phyloP scores from a whole-genome alignment of 2,329 filamentous ascomycete species.

The Aspergillus persii region DNA sequence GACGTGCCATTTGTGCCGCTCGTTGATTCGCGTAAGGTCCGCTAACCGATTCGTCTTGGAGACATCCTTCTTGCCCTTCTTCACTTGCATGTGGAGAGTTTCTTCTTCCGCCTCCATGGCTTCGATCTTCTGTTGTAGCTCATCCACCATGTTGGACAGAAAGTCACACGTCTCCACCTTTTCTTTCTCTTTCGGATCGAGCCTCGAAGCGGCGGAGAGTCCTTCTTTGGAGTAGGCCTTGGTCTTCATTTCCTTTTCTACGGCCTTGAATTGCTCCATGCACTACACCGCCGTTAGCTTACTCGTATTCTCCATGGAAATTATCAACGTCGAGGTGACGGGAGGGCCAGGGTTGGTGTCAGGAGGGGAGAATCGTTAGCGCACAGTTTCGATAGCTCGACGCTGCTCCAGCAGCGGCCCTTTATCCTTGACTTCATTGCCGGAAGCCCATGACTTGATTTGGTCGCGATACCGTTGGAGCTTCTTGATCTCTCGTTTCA shows the following conservation, averaged over 20 bases:
- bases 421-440: constrained; percentile 99
- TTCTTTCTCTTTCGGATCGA: constrained; percentile 97
- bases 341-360: constrained; percentile 5
- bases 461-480: constrained; percentile 94
- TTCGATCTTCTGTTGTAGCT: constrained; percentile 92
- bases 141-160: constrained; percentile 80
- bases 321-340: background rate
- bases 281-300: constrained; percentile 36
- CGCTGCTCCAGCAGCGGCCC: constrained; percentile 88
- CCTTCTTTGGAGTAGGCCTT: constrained; percentile 99
- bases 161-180: constrained; percentile 88
- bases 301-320: constrained; percentile 2
- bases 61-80: constrained; percentile 88
- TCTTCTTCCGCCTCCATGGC: constrained; percentile 87
- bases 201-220: constrained; percentile 81
- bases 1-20: constrained; percentile 96
- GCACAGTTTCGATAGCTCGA: constrained; percentile 93
- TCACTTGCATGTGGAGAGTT: constrained; percentile 79
- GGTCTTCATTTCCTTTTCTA: constrained; percentile 99
- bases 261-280: constrained; percentile 99
- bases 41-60: constrained; percentile 83
- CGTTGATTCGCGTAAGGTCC: constrained; percentile 78
- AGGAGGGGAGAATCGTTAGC: constrained; percentile 14
- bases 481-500: constrained; percentile 99
- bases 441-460: constrained; percentile 98